Evolutionary conservation across 2,329 filamentous ascomycete genomes (phyloP), one percentile per base, ranked within the genome.

Genomic region (Phialocephala sp.): DNA sequence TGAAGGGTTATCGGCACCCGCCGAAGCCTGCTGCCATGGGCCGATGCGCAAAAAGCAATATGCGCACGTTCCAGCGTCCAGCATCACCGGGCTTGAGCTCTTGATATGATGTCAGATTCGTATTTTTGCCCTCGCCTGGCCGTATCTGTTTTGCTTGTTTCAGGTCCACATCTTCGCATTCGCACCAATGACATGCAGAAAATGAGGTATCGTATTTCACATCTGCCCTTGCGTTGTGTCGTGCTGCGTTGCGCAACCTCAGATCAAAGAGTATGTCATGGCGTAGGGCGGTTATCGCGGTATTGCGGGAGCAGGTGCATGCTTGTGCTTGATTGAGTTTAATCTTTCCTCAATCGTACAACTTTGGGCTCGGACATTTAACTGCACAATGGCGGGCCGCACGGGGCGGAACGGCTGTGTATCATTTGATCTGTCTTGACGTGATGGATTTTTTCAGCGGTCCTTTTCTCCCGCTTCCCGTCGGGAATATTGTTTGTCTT

Each of bases 41-140:
- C 50, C 50, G 50, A 54, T 27, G 50, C 50, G 50, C 50, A 54
- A 54, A 54, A 54, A 54, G 24, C 50, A 54, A 54, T 54, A 54
- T 32, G 50, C 32, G 50, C 24, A 54, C 22, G 50, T 27, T 27
- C 22, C 24, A 35, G 18, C 8, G 22, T 27, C 12, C 22, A 35
- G 45, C 45, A 50, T 50, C 20, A 52, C 22, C 20, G 24, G 8
- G 20, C 22, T 27, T 32, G 20, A 52, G 45, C 20, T 9, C 22
- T 22, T 54, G 50, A 54, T 54, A 35, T 32, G 50, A 54, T 54
- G 24, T 54, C 47, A 52, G 50, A 27, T 54, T 15, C 14, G 22
- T 2, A 12, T 8, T 8, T 12, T 15, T 12, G 6, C 20, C 20
- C 22, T 50, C 8, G 6, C 22, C 22, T 4, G 20, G 20, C n/a